Base-by-base conservation (phyloP, 1,284 basidiomycete genomes). In the Pseudozyma sp. region DNA sequence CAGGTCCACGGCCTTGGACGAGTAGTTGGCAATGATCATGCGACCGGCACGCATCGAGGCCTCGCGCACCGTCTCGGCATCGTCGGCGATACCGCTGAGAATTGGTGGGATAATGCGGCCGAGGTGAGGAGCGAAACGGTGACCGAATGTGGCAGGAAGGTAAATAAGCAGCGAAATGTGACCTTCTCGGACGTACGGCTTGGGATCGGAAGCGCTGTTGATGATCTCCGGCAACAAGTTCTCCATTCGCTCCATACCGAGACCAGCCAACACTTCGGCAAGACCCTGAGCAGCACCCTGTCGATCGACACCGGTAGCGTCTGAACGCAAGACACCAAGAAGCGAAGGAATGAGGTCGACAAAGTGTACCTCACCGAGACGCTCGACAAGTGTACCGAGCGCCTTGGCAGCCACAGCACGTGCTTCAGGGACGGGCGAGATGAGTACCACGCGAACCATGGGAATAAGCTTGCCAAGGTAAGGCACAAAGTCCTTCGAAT, bases 11-110 rank as follows among this genome's bases (percentile, higher is more conserved):
- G 97, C 96, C 84, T 91, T 93, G 83, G 85, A 90, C 31, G 94
- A 93, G 87, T 99, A 97, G 86, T 97, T 97, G 67, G 91, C 92
- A 72, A 99, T 94, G 78, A 99, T 92, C 95, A 99, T 99, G 77
- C 96, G 90, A 70, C 96, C 96, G n/a, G 97, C 96, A 42, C 94
- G 90, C 95, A 99, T 97, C 5, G 96, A 95, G 14, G 96, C 95
- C 73, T 97, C 94, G 49, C 95, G 89, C 31, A 87, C 88, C 81
- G 92, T 94, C 87, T 99, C 97, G 77, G 96, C 95, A 5, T 91
- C 89, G 85, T 99, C 97, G 0, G 96, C 93, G 44, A 99, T 87
- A 80, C 97, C 97, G 63, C 90, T 91, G 52, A 99, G 88, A 79
- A 99, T 97, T 0, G 96, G 97, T 10, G 92, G 88, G 55, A 99